Evolutionary conservation across 2,329 filamentous ascomycete genomes (phyloP).

Genomic region (Xylariaceae sp.): DNA sequence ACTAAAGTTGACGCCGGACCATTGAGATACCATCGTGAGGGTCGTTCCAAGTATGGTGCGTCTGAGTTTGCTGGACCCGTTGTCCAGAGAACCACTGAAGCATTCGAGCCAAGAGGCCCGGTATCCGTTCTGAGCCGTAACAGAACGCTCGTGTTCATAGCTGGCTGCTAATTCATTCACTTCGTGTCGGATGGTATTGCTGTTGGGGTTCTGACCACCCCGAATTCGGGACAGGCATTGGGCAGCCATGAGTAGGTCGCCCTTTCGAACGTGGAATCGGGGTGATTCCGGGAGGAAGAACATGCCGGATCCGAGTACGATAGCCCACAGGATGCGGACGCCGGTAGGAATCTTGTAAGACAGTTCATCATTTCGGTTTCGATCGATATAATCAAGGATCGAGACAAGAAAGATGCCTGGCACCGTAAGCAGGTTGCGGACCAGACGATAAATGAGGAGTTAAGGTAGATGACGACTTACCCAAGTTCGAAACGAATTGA

Average conservation of each 20-base stretch:
- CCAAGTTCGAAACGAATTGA: constrained; percentile 78
- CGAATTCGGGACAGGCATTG: constrained; percentile 61
- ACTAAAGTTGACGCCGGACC: constrained; percentile 76
- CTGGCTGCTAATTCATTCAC: constrained; percentile 84
- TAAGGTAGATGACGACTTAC: constrained; percentile 30
- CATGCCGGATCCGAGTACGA: constrained; percentile 68
- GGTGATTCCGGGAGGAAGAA: constrained; percentile 78
- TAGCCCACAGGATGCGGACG: constrained; percentile 74
- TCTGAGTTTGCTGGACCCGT: constrained; percentile 62
- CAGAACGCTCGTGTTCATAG: constrained; percentile 73
- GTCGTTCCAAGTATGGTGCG: constrained; percentile 67
- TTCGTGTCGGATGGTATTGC: constrained; percentile 71
- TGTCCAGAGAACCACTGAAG: constrained; percentile 59
- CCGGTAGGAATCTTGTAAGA: constrained; percentile 77
- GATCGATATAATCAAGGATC: constrained; percentile 66
- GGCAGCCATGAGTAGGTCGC: constrained; percentile 60
- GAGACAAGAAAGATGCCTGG: constrained; percentile 61
- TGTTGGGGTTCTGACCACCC: constrained; percentile 61
- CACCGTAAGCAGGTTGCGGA: background rate
- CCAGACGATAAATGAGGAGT: background rate
- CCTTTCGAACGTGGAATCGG: constrained; percentile 78
- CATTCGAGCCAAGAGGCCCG: constrained; percentile 63
- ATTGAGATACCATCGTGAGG: constrained; percentile 77
- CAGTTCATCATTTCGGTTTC: constrained; percentile 55
- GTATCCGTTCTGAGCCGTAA: constrained; percentile 62